Base-by-base conservation (phyloP, 306 rosid species). In the Acacia acuminata region DNA sequence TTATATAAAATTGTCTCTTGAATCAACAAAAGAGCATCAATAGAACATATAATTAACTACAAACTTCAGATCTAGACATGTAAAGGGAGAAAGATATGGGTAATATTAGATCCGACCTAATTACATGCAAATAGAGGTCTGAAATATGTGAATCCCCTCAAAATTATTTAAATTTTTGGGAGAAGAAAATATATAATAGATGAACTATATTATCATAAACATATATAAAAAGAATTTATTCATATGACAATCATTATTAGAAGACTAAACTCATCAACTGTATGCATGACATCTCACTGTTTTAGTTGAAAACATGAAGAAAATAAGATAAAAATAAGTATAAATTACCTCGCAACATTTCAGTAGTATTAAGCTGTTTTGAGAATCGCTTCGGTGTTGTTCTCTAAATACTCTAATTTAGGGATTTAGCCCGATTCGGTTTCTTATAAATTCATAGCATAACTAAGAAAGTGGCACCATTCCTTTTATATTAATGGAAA, bases 281-380 rank as follows among this genome's bases (percentile, higher is more conserved):
- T 20, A 58, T 3, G 7, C 32, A 10, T n/a, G 32, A 22, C 13
- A 16, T 58, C 30, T 22, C 32, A 22, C 32, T 10, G 32, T 58
- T 56, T 56, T 48, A 56, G 13, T 56, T 56, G 63, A 61, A 61
- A 61, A 2, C 16, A 1, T 12, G 7, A 60, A 10, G 32, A 60
- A 69, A 69, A 8, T 10, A 69, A 20, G n/a, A 19, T 22, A 0
- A 24, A 56, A 77, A 4, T 11, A 16, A 63, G 47, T 34, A 30
- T 6, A 15, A 82, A 69, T 82, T 20, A 84, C 89, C 81, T 82
- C n/a, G 56, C 7, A 36, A 50, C 86, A 84, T 71, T 64, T 77
- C 79, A 76, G 15, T 14, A 50, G 10, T 74, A 25, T 4, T 73
- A 14, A 12, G 27, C 14, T 27, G 4, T 10, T 5, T 3, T 68